Percentiles rank a stretch among this genome's conserved stretches.
Evolutionary conservation across 495 filamentous ascomycete genomes (phyloP).

Genomic region (Podospora anserina): DNA sequence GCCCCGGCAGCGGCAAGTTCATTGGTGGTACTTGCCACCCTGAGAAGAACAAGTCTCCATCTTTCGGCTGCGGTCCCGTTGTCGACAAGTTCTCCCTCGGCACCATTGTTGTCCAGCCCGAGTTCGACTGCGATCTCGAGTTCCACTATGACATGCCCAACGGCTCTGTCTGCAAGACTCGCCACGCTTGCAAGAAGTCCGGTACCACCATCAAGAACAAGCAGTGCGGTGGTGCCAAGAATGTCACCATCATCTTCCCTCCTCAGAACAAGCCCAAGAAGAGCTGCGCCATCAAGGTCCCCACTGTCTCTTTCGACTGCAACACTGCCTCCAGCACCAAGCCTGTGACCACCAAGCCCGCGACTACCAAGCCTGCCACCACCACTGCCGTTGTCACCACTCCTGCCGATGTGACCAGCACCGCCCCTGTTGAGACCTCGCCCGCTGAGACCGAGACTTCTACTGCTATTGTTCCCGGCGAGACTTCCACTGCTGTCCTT

Average conservation of each 20-base stretch:
- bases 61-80: conserved; percentile 53
- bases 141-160: conserved; percentile 83
- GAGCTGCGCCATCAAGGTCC: conserved; percentile 68
- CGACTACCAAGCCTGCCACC: conserved; percentile 25
- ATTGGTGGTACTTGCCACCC: conserved; percentile 57
- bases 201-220: conserved; percentile 71
- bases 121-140: conserved; percentile 71
- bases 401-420: conserved; percentile 21
- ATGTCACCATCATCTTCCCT: conserved; percentile 72
- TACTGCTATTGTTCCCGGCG: conserved; percentile 16
- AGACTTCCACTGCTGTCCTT: conserved; percentile 25
- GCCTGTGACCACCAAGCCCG: conserved; percentile 32
- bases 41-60: conserved; percentile 50
- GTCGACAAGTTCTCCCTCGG: conserved; percentile 69
- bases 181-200: conserved; percentile 56
- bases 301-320: conserved; percentile 80
- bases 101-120: conserved; percentile 65
- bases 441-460: conserved; percentile 15
- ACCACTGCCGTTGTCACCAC: conserved; percentile 23
- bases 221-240: conserved; percentile 87
- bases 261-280: conserved; percentile 48
- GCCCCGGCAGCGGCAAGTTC: conserved; percentile 54
- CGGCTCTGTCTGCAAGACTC: conserved; percentile 73
- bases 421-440: conserved; percentile 26
- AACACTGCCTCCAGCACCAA: conserved; percentile 45